Conservation (phyloP, 2,329 filamentous ascomycete species). For the Hypoxylon sp. region DNA sequence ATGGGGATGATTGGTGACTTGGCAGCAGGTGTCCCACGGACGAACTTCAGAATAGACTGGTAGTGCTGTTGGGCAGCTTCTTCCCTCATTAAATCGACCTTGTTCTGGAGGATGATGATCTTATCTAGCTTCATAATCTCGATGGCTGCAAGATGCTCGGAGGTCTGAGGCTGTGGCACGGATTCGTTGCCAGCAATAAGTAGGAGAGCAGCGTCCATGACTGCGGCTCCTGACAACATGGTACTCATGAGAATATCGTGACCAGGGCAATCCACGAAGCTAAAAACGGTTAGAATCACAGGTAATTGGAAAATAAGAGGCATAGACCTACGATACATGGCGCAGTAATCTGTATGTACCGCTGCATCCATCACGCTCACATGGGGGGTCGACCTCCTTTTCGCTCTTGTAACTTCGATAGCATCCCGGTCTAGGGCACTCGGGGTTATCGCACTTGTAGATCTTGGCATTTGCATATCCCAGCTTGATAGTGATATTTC, state of each 20-base stretch:
- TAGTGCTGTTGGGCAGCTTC: conserved; percentile 94
- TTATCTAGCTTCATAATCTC: conserved; percentile 99
- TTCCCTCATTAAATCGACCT: conserved; percentile 98
- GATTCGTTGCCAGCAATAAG: conserved; percentile 98
- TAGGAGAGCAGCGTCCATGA: conserved; percentile 98
- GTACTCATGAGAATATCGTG: conserved; percentile 99
- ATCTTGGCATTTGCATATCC: conserved; percentile 99
- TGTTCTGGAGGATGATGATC: conserved; percentile 99
- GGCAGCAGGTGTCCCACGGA: conserved; percentile 95
- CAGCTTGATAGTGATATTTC: conserved; percentile 99
- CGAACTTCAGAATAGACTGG: conserved; percentile 98
- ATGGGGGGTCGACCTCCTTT: conserved; percentile 97
- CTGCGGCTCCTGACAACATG: conserved; percentile 98
- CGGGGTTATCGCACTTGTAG: conserved; percentile 95
- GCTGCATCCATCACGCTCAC: conserved; percentile 90
- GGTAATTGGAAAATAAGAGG: conserved; percentile 10
- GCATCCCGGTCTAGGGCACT: conserved; percentile 94
- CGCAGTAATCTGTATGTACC: conserved; percentile 90
- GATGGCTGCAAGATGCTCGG: conserved; percentile 97
- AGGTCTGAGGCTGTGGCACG: conserved; percentile 98
- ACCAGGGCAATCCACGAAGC: conserved; percentile 98
- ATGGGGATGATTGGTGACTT: conserved; percentile 97
- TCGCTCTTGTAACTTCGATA: conserved; percentile 98
- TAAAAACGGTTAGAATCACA: conserved; percentile 55
- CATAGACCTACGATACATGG: conserved; percentile 85